Evolutionary conservation across 2,329 filamentous ascomycete genomes (phyloP).

Genomic region (Nemania serpens): DNA sequence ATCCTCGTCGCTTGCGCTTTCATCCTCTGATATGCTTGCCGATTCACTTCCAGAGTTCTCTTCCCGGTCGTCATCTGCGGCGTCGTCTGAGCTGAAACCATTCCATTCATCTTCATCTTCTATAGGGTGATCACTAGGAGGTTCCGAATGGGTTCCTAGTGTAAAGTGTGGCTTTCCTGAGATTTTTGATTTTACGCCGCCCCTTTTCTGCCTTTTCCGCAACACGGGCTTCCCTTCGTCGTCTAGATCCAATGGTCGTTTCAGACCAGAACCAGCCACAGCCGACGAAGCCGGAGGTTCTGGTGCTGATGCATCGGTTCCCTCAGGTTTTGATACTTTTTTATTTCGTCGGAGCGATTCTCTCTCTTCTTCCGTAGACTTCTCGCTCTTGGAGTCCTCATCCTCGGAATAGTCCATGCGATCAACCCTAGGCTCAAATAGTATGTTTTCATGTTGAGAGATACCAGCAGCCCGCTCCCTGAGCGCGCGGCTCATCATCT

Average conservation of each 20-base stretch:
- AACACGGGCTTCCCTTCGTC: constrained; percentile 81
- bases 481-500: constrained; percentile 67
- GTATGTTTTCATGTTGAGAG: constrained; percentile 56
- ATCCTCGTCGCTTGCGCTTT: constrained; percentile 33
- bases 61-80: constrained; percentile 10
- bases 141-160: not conserved
- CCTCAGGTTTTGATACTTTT: not conserved
- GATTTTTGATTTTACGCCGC: constrained; percentile 62
- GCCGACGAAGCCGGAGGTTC: constrained; percentile 9
- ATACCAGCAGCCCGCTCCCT: constrained; percentile 69
- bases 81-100: constrained; percentile 61
- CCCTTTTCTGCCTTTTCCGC: constrained; percentile 77
- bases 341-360: constrained; percentile 6
- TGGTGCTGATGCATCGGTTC: not conserved
- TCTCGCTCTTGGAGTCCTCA: constrained; percentile 38
- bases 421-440: constrained; percentile 54
- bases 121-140: constrained; percentile 35
- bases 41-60: constrained; percentile 37
- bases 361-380: constrained; percentile 24
- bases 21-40: constrained; percentile 38
- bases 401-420: constrained; percentile 41
- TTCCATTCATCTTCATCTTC: constrained; percentile 58
- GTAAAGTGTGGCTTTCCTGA: constrained; percentile 46
- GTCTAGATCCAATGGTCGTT: constrained; percentile 81
- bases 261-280: constrained; percentile 75